phyloP scores from a whole-genome alignment of 225 moss, liverwort and hornwort genomes.

The Pseudisothecium myosuroides region DNA sequence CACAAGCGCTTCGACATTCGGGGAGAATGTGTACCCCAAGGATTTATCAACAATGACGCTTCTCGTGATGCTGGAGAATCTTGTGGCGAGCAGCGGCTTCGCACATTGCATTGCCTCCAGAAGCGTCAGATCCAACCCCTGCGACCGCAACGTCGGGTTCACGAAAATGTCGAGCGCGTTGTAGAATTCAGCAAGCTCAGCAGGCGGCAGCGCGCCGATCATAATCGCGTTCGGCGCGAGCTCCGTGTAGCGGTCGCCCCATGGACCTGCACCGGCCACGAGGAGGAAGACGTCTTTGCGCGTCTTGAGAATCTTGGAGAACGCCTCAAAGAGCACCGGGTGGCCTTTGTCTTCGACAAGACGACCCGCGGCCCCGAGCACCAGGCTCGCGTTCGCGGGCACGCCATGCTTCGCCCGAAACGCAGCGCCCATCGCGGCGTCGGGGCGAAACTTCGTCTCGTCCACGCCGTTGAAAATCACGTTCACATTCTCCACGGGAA shows the following conservation, averaged over 20 bases:
- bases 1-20: slow-evolving; percentile 60
- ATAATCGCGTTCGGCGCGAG: slow-evolving; percentile 63
- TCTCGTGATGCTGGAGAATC: slow-evolving; percentile 83
- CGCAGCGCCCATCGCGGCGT: neutral
- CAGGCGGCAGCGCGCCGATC: slow-evolving; percentile 60
- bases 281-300: slow-evolving; percentile 23
- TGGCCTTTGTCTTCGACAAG: slow-evolving; percentile 41
- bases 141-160: slow-evolving; percentile 81
- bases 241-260: slow-evolving; percentile 69
- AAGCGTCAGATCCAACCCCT: slow-evolving; percentile 83
- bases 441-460: slow-evolving; percentile 16
- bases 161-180: slow-evolving; percentile 88
- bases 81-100: slow-evolving; percentile 80
- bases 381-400: slow-evolving; percentile 11
- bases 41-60: slow-evolving; percentile 64
- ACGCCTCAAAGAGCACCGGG: slow-evolving; percentile 31
- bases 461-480: slow-evolving; percentile 38
- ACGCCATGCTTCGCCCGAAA: slow-evolving; percentile 26
- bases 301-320: slow-evolving; percentile 2
- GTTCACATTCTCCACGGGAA: slow-evolving; percentile 17
- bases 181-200: slow-evolving; percentile 70
- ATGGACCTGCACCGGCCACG: slow-evolving; percentile 35
- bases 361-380: slow-evolving; percentile 33
- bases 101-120: slow-evolving; percentile 94
- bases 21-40: slow-evolving; percentile 91